Evolutionary conservation across 805 yeast genomes (phyloP).

Genomic region (Yarrowia keelungensis): DNA sequence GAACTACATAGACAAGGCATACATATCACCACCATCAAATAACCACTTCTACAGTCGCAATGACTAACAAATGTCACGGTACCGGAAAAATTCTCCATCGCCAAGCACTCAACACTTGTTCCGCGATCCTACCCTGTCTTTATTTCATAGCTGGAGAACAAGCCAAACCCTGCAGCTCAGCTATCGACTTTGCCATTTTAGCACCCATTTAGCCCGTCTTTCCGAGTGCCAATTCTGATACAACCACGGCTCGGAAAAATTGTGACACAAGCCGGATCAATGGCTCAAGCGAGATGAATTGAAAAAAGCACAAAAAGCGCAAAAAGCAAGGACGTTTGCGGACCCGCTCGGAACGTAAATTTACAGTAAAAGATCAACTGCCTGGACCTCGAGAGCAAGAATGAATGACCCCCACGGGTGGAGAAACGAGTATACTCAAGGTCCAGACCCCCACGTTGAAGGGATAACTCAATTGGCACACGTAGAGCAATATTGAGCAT

Average conservation of each 20-base stretch:
- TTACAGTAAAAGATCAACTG: neutral
- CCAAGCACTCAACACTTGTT: no score
- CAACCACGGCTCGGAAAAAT: conserved; percentile 4
- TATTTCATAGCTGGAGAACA: no score
- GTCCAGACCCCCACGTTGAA: neutral
- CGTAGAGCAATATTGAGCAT: no score
- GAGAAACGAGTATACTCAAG: neutral
- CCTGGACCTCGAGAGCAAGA: neutral
- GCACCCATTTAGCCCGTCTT: neutral
- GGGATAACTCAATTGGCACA: neutral
- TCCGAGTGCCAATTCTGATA: no score
- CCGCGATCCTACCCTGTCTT: no score
- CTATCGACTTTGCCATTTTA: conserved; percentile 2
- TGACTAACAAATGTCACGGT: no score
- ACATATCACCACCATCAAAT: no score
- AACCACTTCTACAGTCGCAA: no score
- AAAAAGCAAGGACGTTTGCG: no score
- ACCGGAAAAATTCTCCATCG: no score
- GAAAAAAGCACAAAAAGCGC: neutral
- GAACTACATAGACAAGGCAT: no score
- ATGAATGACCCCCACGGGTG: conserved; percentile 1
- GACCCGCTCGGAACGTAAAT: neutral
- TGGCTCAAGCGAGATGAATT: neutral
- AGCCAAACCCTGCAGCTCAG: conserved; percentile 18
- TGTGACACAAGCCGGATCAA: neutral